These are phyloP conservation scores for Mycosphaerelloides madeirae DNA, from an alignment of 2,329 filamentous ascomycete species.

Conservation along the genomic window DNA sequence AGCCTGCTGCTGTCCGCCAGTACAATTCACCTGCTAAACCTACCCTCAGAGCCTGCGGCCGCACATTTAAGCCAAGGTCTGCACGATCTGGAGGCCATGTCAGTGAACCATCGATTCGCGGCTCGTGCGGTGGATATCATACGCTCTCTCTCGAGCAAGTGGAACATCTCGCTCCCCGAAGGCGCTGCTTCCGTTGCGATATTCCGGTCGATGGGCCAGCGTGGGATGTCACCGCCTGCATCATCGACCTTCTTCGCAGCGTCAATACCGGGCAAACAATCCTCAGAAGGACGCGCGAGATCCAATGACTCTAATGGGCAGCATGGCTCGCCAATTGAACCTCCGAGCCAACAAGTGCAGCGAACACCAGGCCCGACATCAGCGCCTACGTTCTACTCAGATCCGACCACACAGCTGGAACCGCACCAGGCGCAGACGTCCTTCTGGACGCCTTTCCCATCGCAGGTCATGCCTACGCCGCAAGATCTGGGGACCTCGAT, in stretches of 20 bases:
- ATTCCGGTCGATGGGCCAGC: slow-evolving; percentile 19
- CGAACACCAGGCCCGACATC: slow-evolving; percentile 14
- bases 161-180: slow-evolving; percentile 42
- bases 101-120: slow-evolving; percentile 42
- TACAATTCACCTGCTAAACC: slow-evolving; percentile 44
- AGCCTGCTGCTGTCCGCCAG: slow-evolving; percentile 40
- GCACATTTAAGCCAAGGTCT: slow-evolving; percentile 40
- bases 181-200: slow-evolving; percentile 27
- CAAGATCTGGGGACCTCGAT: slow-evolving; percentile 13
- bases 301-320: slow-evolving; percentile 20
- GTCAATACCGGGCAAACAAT: slow-evolving; percentile 25
- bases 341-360: slow-evolving; percentile 6
- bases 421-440: slow-evolving; percentile 18
- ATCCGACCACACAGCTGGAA: slow-evolving; percentile 21
- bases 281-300: slow-evolving; percentile 17
- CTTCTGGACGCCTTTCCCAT: slow-evolving; percentile 40
- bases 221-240: slow-evolving; percentile 17
- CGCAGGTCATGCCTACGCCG: slow-evolving; percentile 34
- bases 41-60: slow-evolving; percentile 35
- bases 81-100: slow-evolving; percentile 40
- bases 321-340: slow-evolving; percentile 20
- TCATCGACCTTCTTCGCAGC: slow-evolving; percentile 29
- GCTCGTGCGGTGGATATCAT: slow-evolving; percentile 42
- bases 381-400: slow-evolving; percentile 27
- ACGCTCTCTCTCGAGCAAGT: slow-evolving; percentile 38